Evolutionary conservation across 1,139 yeast species (phyloP).

Genomic region (Candida pseudoviswanathii): DNA sequence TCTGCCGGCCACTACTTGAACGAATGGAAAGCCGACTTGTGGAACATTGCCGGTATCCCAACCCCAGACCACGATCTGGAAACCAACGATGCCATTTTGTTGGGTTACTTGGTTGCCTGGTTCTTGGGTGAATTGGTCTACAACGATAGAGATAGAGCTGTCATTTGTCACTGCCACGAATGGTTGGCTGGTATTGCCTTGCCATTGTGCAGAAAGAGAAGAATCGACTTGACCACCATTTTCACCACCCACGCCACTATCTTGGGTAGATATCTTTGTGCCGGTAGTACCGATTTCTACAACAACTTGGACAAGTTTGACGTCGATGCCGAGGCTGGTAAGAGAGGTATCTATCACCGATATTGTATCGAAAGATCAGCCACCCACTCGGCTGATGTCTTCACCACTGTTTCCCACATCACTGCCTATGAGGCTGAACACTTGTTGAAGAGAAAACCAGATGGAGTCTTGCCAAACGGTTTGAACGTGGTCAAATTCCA

Average conservation of each 20-base stretch:
- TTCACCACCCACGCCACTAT: constrained; percentile 98
- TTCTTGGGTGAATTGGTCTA: constrained; percentile 89
- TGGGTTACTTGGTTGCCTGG: constrained; percentile 97
- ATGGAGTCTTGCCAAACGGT: constrained; percentile 96
- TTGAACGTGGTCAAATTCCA: constrained; percentile 93
- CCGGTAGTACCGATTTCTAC: constrained; percentile 94
- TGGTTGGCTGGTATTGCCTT: constrained; percentile 98
- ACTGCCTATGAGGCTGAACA: constrained; percentile 96
- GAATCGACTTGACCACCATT: constrained; percentile 91
- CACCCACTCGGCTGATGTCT: constrained; percentile 94
- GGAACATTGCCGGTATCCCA: constrained; percentile 92
- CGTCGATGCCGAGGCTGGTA: constrained; percentile 97
- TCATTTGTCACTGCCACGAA: constrained; percentile 94
- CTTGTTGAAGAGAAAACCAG: constrained; percentile 91
- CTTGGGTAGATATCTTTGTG: constrained; percentile 92
- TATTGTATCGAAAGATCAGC: constrained; percentile 97
- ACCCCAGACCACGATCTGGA: constrained; percentile 88
- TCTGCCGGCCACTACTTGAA: constrained; percentile 71
- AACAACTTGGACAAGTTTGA: constrained; percentile 89
- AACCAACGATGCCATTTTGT: constrained; percentile 86
- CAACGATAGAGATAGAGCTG: constrained; percentile 82
- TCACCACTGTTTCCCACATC: constrained; percentile 95
- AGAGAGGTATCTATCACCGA: constrained; percentile 94
- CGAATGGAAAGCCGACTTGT: constrained; percentile 94
- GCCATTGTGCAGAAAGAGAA: constrained; percentile 88